Evolutionary conservation across 371 early-diverging fungal genomes (phyloP).

Genomic region (Lichtheimia corymbifera): DNA sequence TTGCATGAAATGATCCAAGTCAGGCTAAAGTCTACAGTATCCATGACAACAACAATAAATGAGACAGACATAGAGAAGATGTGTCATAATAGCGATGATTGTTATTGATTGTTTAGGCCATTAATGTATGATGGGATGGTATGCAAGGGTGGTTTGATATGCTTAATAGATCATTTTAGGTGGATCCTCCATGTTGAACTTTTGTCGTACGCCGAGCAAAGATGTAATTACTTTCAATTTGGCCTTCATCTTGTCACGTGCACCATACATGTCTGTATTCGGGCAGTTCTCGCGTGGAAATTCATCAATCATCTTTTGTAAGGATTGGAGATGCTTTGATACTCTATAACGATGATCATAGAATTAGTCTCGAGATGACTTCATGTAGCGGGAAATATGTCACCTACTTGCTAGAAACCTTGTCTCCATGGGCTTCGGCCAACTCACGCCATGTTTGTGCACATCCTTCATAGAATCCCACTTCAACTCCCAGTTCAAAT

Average conservation of each 20-base stretch:
- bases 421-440: constrained; percentile 34
- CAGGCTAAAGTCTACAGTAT: too few species aligned
- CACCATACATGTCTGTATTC: constrained; percentile 55
- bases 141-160: too few species aligned
- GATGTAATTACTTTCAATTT: constrained; percentile 62
- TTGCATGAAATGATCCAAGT: too few species aligned
- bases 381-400: not conserved
- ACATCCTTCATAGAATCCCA: constrained; percentile 76
- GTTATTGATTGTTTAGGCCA: too few species aligned
- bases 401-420: constrained; percentile 45
- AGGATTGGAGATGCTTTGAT: constrained; percentile 49
- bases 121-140: too few species aligned
- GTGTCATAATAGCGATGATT: too few species aligned
- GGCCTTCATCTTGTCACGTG: constrained; percentile 61
- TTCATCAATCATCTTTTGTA: constrained; percentile 47
- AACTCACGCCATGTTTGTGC: constrained; percentile 63
- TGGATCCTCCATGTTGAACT: constrained; percentile 27
- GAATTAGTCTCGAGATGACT: not conserved
- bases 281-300: constrained; percentile 63
- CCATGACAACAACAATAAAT: too few species aligned
- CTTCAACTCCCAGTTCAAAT: constrained; percentile 68
- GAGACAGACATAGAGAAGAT: too few species aligned
- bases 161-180: constrained; percentile 17
- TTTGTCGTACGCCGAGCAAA: constrained; percentile 52
- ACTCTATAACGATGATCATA: constrained; percentile 19